Conservation (phyloP, 176 grass and related monocot genomes). For the Zoysia pacifica region DNA sequence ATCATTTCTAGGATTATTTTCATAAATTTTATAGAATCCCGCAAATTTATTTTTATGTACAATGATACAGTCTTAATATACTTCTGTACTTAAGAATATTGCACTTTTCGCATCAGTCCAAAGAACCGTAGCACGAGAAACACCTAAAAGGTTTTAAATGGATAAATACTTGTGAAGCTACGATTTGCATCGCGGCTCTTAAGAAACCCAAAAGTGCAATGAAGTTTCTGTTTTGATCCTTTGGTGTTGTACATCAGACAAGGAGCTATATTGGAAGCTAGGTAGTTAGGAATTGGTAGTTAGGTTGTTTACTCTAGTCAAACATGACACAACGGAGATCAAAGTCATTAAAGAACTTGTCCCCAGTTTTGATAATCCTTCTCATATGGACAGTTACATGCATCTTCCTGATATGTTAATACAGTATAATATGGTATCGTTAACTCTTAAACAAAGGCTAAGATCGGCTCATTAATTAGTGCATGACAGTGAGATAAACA, state of each 20-base stretch:
- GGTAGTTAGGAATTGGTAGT: constrained; percentile 53
- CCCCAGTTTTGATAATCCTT: constrained; percentile 25
- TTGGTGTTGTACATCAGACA: constrained; percentile 45
- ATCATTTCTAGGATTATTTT: background rate
- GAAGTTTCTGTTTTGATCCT: constrained; percentile 31
- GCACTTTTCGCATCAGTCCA: constrained; percentile 1
- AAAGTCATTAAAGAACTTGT: constrained; percentile 41
- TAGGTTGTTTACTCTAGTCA: constrained; percentile 50
- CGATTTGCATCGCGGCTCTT: constrained; percentile 9
- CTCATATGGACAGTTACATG: constrained; percentile 29
- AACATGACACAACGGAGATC: constrained; percentile 16
- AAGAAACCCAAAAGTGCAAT: background rate
- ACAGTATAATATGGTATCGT: constrained; percentile 11
- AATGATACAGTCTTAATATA: background rate
- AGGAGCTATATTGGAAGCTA: constrained; percentile 35
- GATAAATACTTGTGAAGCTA: constrained; percentile 7
- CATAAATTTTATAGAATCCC: background rate
- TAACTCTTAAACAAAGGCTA: constrained; percentile 21
- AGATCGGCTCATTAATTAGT: background rate
- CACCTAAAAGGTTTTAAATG: background rate
- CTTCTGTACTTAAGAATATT: constrained; percentile 26
- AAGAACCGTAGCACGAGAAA: background rate
- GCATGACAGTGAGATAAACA: constrained; percentile 29
- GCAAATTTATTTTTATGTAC: background rate
- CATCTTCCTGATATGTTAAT: constrained; percentile 25